Conservation (phyloP, 192 early-diverging fungal species). For the Nowakowskiella sp. region DNA sequence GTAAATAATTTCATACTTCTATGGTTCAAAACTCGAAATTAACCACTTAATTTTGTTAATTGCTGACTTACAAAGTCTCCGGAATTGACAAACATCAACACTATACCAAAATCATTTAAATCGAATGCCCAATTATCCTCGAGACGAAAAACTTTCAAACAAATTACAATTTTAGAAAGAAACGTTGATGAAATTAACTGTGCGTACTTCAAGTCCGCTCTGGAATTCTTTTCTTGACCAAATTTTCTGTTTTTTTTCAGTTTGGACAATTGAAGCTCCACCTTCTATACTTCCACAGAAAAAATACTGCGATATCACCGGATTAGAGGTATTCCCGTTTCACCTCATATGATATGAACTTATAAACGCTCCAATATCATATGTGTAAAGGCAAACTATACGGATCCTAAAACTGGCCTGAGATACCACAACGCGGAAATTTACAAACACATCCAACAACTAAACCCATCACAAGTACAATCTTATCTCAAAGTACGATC, state of each 20-base stretch:
- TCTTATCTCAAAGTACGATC: slow-evolving; percentile 69
- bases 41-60: too few species aligned
- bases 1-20: too few species aligned
- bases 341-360: neutral
- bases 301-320: slow-evolving; percentile 89
- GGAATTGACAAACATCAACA: too few species aligned
- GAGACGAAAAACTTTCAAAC: too few species aligned
- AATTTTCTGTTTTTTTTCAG: slow-evolving; percentile 24
- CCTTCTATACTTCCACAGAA: slow-evolving; percentile 76
- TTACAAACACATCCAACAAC: slow-evolving; percentile 62
- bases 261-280: slow-evolving; percentile 75
- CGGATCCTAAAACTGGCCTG: slow-evolving; percentile 78
- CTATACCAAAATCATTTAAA: too few species aligned
- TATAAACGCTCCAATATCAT: neutral
- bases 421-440: slow-evolving; percentile 76
- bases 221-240: too few species aligned
- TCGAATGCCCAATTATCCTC: too few species aligned
- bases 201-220: too few species aligned
- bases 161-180: too few species aligned
- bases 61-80: too few species aligned
- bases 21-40: too few species aligned
- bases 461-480: slow-evolving; percentile 73
- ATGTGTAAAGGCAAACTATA: slow-evolving; percentile 55
- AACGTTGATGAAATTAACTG: too few species aligned
- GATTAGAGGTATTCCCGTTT: slow-evolving; percentile 54